These are phyloP conservation scores for Cymodocea nodosa DNA, from an alignment of 116 monocot genomes.

Conservation along the genomic window DNA sequence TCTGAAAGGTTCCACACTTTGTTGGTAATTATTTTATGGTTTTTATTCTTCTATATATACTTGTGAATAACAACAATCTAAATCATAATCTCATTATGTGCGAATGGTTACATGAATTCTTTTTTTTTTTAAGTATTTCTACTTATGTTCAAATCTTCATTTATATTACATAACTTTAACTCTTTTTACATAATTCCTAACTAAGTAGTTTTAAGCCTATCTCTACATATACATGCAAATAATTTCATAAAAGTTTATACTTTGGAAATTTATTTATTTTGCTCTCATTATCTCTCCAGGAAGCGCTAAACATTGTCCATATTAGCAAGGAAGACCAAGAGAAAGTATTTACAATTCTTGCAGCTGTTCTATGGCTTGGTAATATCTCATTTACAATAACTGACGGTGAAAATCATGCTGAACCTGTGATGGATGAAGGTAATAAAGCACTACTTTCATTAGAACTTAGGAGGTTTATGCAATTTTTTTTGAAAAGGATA, in stretches of 20 bases:
- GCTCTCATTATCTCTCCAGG: slow-evolving; percentile 19
- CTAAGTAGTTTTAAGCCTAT: no score
- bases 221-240: no score
- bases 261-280: neutral
- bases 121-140: neutral
- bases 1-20: slow-evolving; percentile 71
- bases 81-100: no score
- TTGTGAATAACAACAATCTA: neutral
- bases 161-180: no score
- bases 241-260: no score
- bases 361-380: slow-evolving; percentile 76
- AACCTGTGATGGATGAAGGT: slow-evolving; percentile 73
- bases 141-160: no score
- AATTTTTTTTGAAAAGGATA: no score
- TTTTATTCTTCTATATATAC: neutral
- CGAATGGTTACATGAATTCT: neutral
- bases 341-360: slow-evolving; percentile 59
- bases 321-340: slow-evolving; percentile 69
- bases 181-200: no score
- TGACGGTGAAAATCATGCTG: slow-evolving; percentile 84
- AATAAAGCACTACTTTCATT: neutral
- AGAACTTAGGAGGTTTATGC: neutral
- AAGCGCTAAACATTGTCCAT: slow-evolving; percentile 75
- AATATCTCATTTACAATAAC: slow-evolving; percentile 56
- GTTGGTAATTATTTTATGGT: slow-evolving; percentile 30